Evolutionary conservation across 306 rosid species (phyloP).

Genomic region (Quercus ilex): DNA sequence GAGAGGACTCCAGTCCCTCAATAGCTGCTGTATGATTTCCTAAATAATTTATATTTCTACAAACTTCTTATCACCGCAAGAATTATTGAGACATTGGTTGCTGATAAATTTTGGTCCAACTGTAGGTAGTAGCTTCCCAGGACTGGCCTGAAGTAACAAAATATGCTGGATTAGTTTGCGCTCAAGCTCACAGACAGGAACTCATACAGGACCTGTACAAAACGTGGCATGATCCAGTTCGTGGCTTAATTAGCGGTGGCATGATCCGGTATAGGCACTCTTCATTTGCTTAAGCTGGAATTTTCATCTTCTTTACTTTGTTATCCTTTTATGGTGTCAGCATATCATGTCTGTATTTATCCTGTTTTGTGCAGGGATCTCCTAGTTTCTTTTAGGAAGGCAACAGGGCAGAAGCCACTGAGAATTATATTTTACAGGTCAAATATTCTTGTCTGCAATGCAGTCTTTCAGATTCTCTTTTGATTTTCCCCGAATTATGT

Average conservation of each 20-base stretch:
- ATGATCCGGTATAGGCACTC: slow-evolving; percentile 64
- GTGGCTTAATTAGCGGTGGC: slow-evolving; percentile 88
- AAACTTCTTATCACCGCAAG: background rate
- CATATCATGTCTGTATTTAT: background rate
- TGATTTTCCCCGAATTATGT: background rate
- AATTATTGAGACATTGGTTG: slow-evolving; percentile 7
- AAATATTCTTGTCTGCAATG: slow-evolving; percentile 11
- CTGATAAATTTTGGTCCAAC: slow-evolving; percentile 25
- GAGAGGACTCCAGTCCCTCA: slow-evolving; percentile 92
- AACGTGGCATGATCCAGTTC: slow-evolving; percentile 93
- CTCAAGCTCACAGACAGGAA: slow-evolving; percentile 95
- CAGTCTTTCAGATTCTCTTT: background rate
- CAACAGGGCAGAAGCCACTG: slow-evolving; percentile 90
- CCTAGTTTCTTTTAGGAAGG: slow-evolving; percentile 82
- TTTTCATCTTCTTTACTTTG: background rate
- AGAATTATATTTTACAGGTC: slow-evolving; percentile 92
- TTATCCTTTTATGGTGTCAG: slow-evolving; percentile 6
- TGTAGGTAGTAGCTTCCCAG: slow-evolving; percentile 94
- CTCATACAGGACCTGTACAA: slow-evolving; percentile 89
- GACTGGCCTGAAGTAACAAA: slow-evolving; percentile 98
- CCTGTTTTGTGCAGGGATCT: slow-evolving; percentile 64
- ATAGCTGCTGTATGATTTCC: slow-evolving; percentile 72
- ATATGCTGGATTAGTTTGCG: slow-evolving; percentile 89
- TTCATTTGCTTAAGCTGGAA: slow-evolving; percentile 3
- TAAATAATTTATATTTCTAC: background rate